Evolutionary conservation across 108 stramenopile genomes (phyloP).

Genomic region (Discostella pseudostelligera): DNA sequence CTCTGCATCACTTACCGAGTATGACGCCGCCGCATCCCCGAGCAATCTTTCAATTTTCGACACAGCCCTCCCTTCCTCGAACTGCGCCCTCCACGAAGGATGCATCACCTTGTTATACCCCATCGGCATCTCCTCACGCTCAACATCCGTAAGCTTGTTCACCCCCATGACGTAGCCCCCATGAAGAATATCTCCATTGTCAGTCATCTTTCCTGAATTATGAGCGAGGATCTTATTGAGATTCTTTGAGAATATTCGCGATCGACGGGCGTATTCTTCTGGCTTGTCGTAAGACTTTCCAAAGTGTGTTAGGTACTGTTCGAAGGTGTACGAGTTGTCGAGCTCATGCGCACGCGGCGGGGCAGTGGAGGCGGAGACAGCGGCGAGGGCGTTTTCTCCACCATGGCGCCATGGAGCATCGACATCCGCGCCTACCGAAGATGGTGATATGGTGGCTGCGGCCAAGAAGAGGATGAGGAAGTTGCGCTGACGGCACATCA

Average conservation of each 20-base stretch:
- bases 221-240: slow-evolving; percentile 52
- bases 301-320: slow-evolving; percentile 49
- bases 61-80: neutral
- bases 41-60: slow-evolving; percentile 25
- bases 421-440: too few relatives aligned
- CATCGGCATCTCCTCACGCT: slow-evolving; percentile 49
- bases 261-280: slow-evolving; percentile 48
- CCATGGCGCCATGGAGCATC: too few relatives aligned
- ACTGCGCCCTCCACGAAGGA: slow-evolving; percentile 15
- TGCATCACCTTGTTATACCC: slow-evolving; percentile 56
- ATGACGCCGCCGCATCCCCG: slow-evolving; percentile 6
- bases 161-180: slow-evolving; percentile 50
- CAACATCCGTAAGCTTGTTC: slow-evolving; percentile 67
- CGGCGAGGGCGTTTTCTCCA: neutral
- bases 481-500: slow-evolving; percentile 4
- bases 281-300: slow-evolving; percentile 43
- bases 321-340: slow-evolving; percentile 50
- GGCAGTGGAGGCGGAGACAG: neutral
- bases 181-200: slow-evolving; percentile 25
- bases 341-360: slow-evolving; percentile 47
- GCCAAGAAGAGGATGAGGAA: slow-evolving; percentile 12
- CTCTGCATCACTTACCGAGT: slow-evolving; percentile 18
- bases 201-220: slow-evolving; percentile 41
- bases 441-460: neutral
- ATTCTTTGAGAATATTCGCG: slow-evolving; percentile 56